These are phyloP conservation scores for Ogataea philodendri DNA, from an alignment of 805 yeast genomes.

Conservation along the genomic window DNA sequence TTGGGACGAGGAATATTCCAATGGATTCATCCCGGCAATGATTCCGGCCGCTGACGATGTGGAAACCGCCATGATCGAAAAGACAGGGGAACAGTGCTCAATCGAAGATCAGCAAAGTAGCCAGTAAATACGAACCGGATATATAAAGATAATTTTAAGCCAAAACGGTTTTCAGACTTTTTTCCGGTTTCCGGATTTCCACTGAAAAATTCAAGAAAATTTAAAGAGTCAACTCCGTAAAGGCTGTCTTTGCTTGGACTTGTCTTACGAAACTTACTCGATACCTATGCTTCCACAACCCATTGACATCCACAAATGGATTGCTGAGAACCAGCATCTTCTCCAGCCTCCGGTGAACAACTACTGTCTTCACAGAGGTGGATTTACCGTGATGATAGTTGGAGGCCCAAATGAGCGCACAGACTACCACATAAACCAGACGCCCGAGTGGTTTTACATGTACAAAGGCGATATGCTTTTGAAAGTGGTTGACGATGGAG, in stretches of 20 bases:
- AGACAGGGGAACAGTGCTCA: no score
- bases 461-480: conserved; percentile 83
- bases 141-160: neutral
- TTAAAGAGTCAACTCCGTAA: no score
- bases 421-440: conserved; percentile 89
- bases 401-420: conserved; percentile 96
- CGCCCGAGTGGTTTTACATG: conserved; percentile 92
- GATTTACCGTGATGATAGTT: conserved; percentile 91
- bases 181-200: neutral
- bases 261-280: neutral
- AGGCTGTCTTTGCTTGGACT: conserved; percentile 3
- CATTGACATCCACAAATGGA: conserved; percentile 77
- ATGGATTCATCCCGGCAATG: conserved; percentile 69
- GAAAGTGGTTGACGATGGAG: conserved; percentile 76
- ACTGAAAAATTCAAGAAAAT: no score
- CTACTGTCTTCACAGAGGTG: conserved; percentile 85
- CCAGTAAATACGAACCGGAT: no score
- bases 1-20: conserved; percentile 51
- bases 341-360: conserved; percentile 92
- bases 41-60: conserved; percentile 50
- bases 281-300: conserved; percentile 56
- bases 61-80: conserved; percentile 7
- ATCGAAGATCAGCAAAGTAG: no score
- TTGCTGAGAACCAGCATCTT: conserved; percentile 68
- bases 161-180: no score